These are phyloP conservation scores for Amaranthus tricolor DNA, from an alignment of 179 eudicot genomes.

Conservation along the genomic window DNA sequence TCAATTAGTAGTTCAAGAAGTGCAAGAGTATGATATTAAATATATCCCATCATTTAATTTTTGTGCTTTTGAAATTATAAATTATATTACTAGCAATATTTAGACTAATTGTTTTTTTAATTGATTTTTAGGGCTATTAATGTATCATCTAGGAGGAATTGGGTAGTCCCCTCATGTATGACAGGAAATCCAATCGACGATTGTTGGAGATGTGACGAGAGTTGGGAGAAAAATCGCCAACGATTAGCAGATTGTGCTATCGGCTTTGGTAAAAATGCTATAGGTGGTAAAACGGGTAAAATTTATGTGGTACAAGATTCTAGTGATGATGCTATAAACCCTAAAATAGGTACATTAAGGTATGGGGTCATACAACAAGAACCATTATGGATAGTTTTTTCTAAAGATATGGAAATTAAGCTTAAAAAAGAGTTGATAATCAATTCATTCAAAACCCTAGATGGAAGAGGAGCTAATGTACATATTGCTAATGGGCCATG, in stretches of 20 bases:
- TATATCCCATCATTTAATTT: neutral
- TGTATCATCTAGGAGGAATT: constrained; percentile 22
- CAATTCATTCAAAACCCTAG: constrained; percentile 64
- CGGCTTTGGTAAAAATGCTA: constrained; percentile 39
- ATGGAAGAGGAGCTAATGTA: constrained; percentile 63
- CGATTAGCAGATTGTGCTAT: constrained; percentile 31
- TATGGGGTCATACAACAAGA: constrained; percentile 31
- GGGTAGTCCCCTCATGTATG: constrained; percentile 10
- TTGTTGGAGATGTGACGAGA: constrained; percentile 25
- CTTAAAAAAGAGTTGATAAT: constrained; percentile 51
- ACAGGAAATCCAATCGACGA: constrained; percentile 27
- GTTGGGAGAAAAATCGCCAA: constrained; percentile 24
- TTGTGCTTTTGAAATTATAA: neutral
- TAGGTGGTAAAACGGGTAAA: constrained; percentile 32
- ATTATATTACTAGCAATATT: neutral
- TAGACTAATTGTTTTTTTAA: neutral
- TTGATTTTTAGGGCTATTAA: constrained; percentile 23
- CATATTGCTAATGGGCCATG: constrained; percentile 63
- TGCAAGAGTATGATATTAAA: constrained; percentile 21
- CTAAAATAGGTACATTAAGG: constrained; percentile 33
- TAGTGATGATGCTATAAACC: constrained; percentile 32
- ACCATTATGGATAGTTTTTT: constrained; percentile 36
- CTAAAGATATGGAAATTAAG: constrained; percentile 28
- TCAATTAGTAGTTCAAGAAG: constrained; percentile 22
- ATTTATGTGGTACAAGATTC: constrained; percentile 24